These are phyloP conservation scores for Lepidium sativum DNA, from an alignment of 345 rosid species.

Conservation along the genomic window DNA sequence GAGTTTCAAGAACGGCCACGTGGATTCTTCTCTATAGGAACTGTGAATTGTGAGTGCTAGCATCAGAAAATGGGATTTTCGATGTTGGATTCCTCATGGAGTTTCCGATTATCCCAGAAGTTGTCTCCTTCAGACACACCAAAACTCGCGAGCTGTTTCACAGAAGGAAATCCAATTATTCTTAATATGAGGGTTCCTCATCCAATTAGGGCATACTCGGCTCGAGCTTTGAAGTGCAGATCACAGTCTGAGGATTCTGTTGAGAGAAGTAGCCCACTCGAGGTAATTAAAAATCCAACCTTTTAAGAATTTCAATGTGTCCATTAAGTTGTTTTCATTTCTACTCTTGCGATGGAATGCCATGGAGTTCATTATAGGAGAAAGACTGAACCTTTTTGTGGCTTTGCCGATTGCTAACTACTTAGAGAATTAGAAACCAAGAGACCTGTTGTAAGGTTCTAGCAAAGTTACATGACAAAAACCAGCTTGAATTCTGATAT, in stretches of 20 bases:
- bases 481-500: background rate
- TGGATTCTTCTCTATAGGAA: background rate
- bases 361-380: background rate
- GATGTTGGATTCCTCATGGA: conserved; percentile 30
- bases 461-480: background rate
- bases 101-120: conserved; percentile 24
- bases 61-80: conserved; percentile 38
- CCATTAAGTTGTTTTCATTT: background rate
- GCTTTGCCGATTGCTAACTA: background rate
- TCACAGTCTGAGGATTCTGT: conserved; percentile 34
- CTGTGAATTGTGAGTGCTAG: background rate
- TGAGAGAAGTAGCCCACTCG: conserved; percentile 72
- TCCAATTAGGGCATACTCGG: conserved; percentile 1
- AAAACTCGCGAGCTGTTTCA: conserved; percentile 23
- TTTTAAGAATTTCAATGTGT: background rate
- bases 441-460: background rate
- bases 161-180: conserved; percentile 18
- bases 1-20: background rate
- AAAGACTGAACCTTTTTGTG: conserved; percentile 1
- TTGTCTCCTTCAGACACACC: conserved; percentile 8
- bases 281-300: conserved; percentile 35
- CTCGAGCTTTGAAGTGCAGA: conserved; percentile 30
- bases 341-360: background rate
- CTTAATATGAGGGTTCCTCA: conserved; percentile 16
- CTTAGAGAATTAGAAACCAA: background rate